phyloP scores from a whole-genome alignment of 2,329 filamentous ascomycete species.

The Knoxdaviesia proteae region DNA sequence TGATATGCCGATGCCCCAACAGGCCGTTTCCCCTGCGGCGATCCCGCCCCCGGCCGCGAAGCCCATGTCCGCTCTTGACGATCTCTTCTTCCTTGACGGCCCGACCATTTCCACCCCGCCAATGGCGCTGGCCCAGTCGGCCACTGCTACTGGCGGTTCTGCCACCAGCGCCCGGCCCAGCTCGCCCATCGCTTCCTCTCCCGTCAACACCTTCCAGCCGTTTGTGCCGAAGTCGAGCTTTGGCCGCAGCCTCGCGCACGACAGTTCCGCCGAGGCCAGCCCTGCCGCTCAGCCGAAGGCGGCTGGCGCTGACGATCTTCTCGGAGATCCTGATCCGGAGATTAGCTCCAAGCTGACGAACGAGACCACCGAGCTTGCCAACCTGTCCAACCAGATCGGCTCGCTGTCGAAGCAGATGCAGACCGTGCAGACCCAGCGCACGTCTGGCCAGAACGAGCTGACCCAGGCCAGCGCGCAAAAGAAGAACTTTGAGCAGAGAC shows the following conservation, averaged over 20 bases:
- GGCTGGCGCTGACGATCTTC: constrained; percentile 48
- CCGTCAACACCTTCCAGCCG: constrained; percentile 50
- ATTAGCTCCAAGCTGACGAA: constrained; percentile 71
- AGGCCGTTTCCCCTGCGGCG: constrained; percentile 17
- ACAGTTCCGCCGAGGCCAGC: constrained; percentile 47
- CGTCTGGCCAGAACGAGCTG: constrained; percentile 59
- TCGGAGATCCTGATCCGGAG: constrained; percentile 80
- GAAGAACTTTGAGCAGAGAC: constrained; percentile 73
- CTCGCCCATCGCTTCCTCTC: constrained; percentile 17
- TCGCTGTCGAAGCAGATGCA: constrained; percentile 87
- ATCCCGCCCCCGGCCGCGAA: constrained; percentile 17
- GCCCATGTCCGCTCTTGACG: constrained; percentile 71
- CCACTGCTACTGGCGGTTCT: constrained; percentile 62
- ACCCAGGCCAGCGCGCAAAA: constrained; percentile 70
- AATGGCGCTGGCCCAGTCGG: constrained; percentile 39
- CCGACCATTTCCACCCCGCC: constrained; percentile 26
- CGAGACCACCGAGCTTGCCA: constrained; percentile 82
- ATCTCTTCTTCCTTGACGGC: constrained; percentile 72
- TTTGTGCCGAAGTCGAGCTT: constrained; percentile 88
- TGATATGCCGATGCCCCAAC: constrained; percentile 18
- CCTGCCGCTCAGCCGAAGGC: constrained; percentile 23
- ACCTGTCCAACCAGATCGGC: constrained; percentile 87
- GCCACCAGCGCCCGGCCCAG: constrained; percentile 33
- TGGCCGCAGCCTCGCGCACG: constrained; percentile 59
- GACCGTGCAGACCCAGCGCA: constrained; percentile 68